A percentile compares a stretch with the other conserved stretches of the same genome.
phyloP scores from a whole-genome alignment of 177 flowering plant genomes.

The Telopea speciosissima region DNA sequence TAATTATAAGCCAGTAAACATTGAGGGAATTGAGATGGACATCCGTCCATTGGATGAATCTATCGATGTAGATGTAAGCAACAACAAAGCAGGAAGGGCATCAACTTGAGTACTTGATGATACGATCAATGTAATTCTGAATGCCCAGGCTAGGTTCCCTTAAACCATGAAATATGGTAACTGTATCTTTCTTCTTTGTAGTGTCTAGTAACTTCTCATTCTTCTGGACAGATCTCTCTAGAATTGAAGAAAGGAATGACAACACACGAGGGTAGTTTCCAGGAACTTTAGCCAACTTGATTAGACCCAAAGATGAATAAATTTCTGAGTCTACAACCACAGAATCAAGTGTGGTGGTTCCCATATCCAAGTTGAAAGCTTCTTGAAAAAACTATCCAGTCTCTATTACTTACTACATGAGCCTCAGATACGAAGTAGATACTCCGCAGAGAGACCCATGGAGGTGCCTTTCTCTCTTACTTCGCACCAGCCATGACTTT shows the following conservation, averaged over 20 bases:
- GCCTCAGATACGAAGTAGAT: constrained; percentile 3
- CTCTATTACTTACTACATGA: constrained; percentile 4
- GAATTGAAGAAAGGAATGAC: constrained; percentile 48
- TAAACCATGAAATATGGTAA: constrained; percentile 66
- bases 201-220: constrained; percentile 50
- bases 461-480: background rate
- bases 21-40: constrained; percentile 59
- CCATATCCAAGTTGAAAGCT: constrained; percentile 28
- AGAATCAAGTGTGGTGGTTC: constrained; percentile 30
- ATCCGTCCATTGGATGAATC: constrained; percentile 42
- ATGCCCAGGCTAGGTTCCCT: constrained; percentile 61
- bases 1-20: constrained; percentile 77
- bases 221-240: constrained; percentile 57
- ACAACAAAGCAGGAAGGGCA: constrained; percentile 85
- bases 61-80: constrained; percentile 64
- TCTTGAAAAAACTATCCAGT: constrained; percentile 12
- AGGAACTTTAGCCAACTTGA: constrained; percentile 24
- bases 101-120: constrained; percentile 77
- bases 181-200: constrained; percentile 33
- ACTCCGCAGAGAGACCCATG: background rate
- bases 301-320: constrained; percentile 49
- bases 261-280: constrained; percentile 42
- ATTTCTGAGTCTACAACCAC: constrained; percentile 28
- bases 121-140: constrained; percentile 67
- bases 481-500: background rate